phyloP scores from a whole-genome alignment of 306 rosid species.

The Gleditsia sinensis region DNA sequence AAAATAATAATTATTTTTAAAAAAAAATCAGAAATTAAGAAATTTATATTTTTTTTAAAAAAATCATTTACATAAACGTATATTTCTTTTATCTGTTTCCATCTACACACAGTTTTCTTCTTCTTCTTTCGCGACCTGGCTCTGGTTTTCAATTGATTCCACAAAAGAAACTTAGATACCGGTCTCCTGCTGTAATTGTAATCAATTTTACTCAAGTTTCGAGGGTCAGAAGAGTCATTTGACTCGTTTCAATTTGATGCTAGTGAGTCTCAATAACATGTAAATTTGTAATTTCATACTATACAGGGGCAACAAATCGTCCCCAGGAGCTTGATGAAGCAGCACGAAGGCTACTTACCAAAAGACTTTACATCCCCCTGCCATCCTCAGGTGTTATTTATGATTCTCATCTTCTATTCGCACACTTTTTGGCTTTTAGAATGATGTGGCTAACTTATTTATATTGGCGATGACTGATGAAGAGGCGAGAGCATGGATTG shows the following conservation, averaged over 20 bases:
- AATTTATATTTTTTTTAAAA: too few species aligned
- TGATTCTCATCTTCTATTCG: slow-evolving; percentile 4
- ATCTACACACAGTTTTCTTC: too few species aligned
- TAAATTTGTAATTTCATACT: slow-evolving; percentile 13
- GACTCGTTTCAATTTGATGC: slow-evolving; percentile 11
- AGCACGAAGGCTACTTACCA: slow-evolving; percentile 91
- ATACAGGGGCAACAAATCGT: slow-evolving; percentile 89
- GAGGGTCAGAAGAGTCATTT: not conserved
- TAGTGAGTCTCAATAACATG: not conserved
- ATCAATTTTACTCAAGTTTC: slow-evolving; percentile 5
- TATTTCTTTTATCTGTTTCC: too few species aligned
- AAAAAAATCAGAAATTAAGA: too few species aligned
- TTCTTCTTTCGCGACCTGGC: too few species aligned
- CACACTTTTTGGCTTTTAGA: slow-evolving; percentile 20
- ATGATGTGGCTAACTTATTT: slow-evolving; percentile 34
- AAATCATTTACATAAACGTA: too few species aligned
- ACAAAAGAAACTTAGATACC: not conserved
- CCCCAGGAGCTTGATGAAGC: slow-evolving; percentile 99
- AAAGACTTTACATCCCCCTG: slow-evolving; percentile 89
- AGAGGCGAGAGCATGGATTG: slow-evolving; percentile 93
- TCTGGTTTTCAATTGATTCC: not conserved
- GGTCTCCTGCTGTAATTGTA: slow-evolving; percentile 19
- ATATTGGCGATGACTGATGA: slow-evolving; percentile 24
- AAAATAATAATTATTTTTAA: too few species aligned
- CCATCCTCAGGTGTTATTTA: slow-evolving; percentile 75